A percentile compares a stretch with the other conserved stretches of the same genome.
Conservation (phyloP, 2,329 filamentous ascomycete genomes). For the Geosmithia morbida region DNA sequence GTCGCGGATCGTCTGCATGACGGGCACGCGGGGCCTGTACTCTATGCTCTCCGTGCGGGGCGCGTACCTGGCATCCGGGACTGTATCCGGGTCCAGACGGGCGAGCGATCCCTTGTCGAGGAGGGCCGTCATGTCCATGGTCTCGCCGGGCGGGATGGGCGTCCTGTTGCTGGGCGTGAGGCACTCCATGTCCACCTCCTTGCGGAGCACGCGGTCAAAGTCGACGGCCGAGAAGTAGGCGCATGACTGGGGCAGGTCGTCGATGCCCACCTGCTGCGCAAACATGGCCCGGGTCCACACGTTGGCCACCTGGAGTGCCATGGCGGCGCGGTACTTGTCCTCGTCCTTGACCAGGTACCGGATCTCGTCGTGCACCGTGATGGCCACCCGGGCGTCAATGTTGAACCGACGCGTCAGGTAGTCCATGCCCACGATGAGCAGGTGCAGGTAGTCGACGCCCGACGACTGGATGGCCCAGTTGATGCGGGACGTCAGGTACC, state of each 20-base stretch:
- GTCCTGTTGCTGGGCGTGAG: conserved; percentile 74
- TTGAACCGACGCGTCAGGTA: conserved; percentile 78
- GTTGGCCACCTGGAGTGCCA: conserved; percentile 89
- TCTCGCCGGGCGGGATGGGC: conserved; percentile 73
- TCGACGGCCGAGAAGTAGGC: conserved; percentile 95
- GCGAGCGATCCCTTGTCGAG: conserved; percentile 59
- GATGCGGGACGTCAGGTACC: conserved; percentile 90
- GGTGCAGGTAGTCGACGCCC: conserved; percentile 91
- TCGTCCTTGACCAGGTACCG: conserved; percentile 76
- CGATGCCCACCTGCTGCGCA: conserved; percentile 86
- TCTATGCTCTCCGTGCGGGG: conserved; percentile 46
- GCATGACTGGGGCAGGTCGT: conserved; percentile 85
- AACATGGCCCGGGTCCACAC: conserved; percentile 98
- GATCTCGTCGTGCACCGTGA: conserved; percentile 97
- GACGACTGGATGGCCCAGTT: conserved; percentile 99
- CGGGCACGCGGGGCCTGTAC: conserved; percentile 59
- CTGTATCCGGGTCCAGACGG: conserved; percentile 49
- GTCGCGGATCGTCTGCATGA: conserved; percentile 61
- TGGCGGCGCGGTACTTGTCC: conserved; percentile 77
- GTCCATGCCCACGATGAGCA: conserved; percentile 89
- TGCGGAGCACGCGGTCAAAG: conserved; percentile 87
- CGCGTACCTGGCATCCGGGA: conserved; percentile 33
- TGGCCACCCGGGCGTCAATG: conserved; percentile 69
- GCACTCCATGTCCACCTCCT: conserved; percentile 97
- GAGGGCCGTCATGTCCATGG: conserved; percentile 66